These are phyloP conservation scores for Populus euphratica DNA, from an alignment of 345 rosid genomes.

Conservation along the genomic window DNA sequence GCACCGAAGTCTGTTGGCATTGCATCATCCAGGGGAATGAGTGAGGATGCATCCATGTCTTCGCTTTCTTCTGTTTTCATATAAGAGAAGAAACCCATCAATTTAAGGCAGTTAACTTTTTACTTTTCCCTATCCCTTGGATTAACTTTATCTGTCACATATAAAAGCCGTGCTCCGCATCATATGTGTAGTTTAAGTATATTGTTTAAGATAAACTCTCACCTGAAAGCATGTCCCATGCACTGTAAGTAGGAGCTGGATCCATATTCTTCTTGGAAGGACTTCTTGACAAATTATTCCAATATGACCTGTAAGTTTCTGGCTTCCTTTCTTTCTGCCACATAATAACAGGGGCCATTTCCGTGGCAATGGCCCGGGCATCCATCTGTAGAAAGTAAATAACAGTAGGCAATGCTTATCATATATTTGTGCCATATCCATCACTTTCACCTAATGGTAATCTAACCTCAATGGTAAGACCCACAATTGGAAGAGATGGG, in stretches of 20 bases:
- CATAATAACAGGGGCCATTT: conserved; percentile 83
- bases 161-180: neutral
- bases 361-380: conserved; percentile 79
- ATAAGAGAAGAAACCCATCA: neutral
- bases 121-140: neutral
- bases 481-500: too few relatives aligned
- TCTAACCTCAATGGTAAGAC: neutral
- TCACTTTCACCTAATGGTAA: neutral
- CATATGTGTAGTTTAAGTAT: neutral
- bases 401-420: conserved; percentile 4
- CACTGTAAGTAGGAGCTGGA: conserved; percentile 41
- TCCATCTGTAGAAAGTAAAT: conserved; percentile 61
- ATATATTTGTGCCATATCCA: neutral
- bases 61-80: conserved; percentile 70
- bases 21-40: conserved; percentile 77
- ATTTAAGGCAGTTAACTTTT: neutral
- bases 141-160: neutral
- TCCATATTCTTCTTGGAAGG: conserved; percentile 48
- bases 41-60: conserved; percentile 56
- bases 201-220: conserved; percentile 6
- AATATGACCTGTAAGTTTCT: conserved; percentile 61
- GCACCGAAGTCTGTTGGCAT: conserved; percentile 66
- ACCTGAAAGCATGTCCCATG: conserved; percentile 93
- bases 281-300: conserved; percentile 55
- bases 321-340: conserved; percentile 72